phyloP scores from a whole-genome alignment of 2,329 filamentous ascomycete species.

The Zasmidium angulare region DNA sequence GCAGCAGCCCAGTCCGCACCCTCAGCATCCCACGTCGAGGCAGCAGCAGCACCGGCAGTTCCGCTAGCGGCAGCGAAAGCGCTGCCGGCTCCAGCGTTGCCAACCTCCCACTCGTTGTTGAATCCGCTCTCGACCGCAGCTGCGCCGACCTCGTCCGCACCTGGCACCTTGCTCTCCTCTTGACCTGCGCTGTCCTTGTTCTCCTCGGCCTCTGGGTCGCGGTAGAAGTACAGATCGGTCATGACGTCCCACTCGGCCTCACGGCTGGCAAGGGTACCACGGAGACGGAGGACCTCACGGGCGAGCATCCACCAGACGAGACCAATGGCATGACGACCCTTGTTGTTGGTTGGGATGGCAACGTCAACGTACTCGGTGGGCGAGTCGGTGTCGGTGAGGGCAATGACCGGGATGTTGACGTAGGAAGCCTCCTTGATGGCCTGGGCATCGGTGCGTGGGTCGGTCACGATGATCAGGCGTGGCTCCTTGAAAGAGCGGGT shows the following conservation, averaged over 20 bases:
- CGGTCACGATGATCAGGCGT: constrained; percentile 98
- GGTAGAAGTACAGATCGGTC: constrained; percentile 99
- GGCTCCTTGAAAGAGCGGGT: constrained; percentile 99
- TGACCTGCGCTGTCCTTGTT: constrained; percentile 84
- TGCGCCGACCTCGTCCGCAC: constrained; percentile 79
- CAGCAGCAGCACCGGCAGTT: constrained; percentile 58
- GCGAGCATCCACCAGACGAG: constrained; percentile 99
- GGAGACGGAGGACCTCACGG: constrained; percentile 98
- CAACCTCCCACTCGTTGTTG: constrained; percentile 83
- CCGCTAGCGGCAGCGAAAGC: constrained; percentile 64
- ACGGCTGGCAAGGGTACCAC: constrained; percentile 92
- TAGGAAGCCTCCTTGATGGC: constrained; percentile 99
- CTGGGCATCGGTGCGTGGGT: constrained; percentile 99
- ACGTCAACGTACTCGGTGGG: constrained; percentile 99
- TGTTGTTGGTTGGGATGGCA: constrained; percentile 99
- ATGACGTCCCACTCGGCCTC: constrained; percentile 99
- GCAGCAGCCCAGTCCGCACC: constrained; percentile 67
- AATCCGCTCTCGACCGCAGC: constrained; percentile 78
- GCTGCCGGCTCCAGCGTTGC: constrained; percentile 55
- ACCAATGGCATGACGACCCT: constrained; percentile 98
- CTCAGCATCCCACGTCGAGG: constrained; percentile 65
- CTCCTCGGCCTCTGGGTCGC: constrained; percentile 98
- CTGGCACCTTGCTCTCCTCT: constrained; percentile 82
- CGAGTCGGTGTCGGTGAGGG: constrained; percentile 98
- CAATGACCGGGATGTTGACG: constrained; percentile 99